Evolutionary conservation across 2,329 filamentous ascomycete genomes (phyloP).

Genomic region (Pleurostoma richardsiae): DNA sequence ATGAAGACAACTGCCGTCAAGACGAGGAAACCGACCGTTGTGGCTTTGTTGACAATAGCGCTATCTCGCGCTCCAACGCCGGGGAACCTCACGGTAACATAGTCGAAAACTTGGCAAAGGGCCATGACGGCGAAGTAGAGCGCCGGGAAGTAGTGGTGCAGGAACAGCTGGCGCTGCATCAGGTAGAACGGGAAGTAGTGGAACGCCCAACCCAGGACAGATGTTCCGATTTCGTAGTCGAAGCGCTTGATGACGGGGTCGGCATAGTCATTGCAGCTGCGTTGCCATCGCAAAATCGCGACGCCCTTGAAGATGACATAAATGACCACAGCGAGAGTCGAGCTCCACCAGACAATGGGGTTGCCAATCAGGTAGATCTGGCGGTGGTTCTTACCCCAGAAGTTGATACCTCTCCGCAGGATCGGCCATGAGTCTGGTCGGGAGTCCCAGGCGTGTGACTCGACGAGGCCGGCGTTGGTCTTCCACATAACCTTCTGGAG

Average conservation of each 20-base stretch:
- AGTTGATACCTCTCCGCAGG: slow-evolving; percentile 93
- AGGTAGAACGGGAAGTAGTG: slow-evolving; percentile 99
- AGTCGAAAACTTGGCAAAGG: slow-evolving; percentile 87
- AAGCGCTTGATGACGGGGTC: slow-evolving; percentile 87
- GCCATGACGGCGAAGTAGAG: slow-evolving; percentile 92
- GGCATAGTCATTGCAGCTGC: slow-evolving; percentile 81
- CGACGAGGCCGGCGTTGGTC: slow-evolving; percentile 92
- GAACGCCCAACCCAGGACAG: slow-evolving; percentile 89
- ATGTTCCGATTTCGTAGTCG: slow-evolving; percentile 91
- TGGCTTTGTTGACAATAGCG: slow-evolving; percentile 69
- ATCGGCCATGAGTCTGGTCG: slow-evolving; percentile 91
- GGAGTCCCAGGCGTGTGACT: slow-evolving; percentile 97
- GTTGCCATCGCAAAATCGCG: slow-evolving; percentile 88
- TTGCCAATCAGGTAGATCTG: slow-evolving; percentile 97
- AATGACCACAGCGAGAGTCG: slow-evolving; percentile 68
- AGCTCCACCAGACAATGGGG: slow-evolving; percentile 90
- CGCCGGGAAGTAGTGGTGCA: slow-evolving; percentile 97
- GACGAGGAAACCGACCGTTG: slow-evolving; percentile 68
- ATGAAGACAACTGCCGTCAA: slow-evolving; percentile 72
- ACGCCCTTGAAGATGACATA: slow-evolving; percentile 85
- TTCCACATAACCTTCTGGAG: slow-evolving; percentile 98
- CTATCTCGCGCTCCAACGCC: slow-evolving; percentile 63
- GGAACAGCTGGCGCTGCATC: slow-evolving; percentile 96
- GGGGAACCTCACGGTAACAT: slow-evolving; percentile 67
- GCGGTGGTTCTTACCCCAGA: slow-evolving; percentile 91